phyloP scores from a whole-genome alignment of 164 flowering plant genomes.

The Vitis labrusca region DNA sequence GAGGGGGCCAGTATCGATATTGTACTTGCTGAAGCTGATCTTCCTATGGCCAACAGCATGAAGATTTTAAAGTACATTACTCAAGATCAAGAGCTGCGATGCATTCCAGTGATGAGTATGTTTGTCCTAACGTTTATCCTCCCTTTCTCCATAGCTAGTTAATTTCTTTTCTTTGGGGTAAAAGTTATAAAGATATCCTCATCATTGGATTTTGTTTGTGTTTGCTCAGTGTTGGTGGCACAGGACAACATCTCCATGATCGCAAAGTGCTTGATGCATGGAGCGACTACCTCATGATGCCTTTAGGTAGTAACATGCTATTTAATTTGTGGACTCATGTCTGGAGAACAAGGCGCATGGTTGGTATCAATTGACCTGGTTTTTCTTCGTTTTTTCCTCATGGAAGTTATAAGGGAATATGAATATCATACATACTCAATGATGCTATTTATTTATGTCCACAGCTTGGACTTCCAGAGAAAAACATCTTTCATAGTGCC shows the following conservation, averaged over 20 bases:
- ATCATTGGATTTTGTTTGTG: constrained; percentile 7
- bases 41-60: constrained; percentile 87
- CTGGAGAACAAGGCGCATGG: constrained; percentile 96
- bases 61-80: constrained; percentile 90
- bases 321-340: constrained; percentile 97
- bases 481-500: constrained; percentile 73
- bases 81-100: constrained; percentile 63
- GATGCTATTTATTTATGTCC: constrained; percentile 11
- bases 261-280: constrained; percentile 90
- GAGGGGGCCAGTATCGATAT: constrained; percentile 93
- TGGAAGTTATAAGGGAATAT: no score
- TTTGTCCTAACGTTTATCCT: not conserved
- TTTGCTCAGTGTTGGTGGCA: constrained; percentile 86
- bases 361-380: constrained; percentile 19
- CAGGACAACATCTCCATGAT: constrained; percentile 92
- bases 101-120: constrained; percentile 95
- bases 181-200: not conserved
- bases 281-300: constrained; percentile 99
- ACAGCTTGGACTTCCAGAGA: constrained; percentile 95
- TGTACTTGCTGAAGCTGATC: constrained; percentile 91
- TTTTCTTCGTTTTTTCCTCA: not conserved
- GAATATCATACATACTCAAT: no score
- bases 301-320: constrained; percentile 89
- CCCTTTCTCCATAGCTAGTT: not conserved
- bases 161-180: no score